Base-by-base conservation (phyloP, 352 stramenopile genomes). In the Elongisporangium prolatum region DNA sequence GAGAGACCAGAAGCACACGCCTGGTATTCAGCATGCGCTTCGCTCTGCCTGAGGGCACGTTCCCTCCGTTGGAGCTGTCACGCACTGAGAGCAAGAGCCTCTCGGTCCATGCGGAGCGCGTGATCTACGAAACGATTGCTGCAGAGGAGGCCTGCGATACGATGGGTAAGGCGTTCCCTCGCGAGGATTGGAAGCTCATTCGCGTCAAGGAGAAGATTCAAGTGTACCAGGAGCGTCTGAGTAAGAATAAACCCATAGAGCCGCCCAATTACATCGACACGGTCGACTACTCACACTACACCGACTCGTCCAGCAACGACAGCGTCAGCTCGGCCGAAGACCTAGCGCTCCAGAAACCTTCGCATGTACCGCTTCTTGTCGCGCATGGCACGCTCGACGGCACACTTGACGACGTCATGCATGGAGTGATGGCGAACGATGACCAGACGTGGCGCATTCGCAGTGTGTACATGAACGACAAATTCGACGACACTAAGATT, bases 381-480 rank as follows among this genome's bases (percentile, higher is more conserved):
- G 63, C 78, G 0, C 57, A 74, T 4, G 75, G 75, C 51, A 80
- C 68, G 6, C 65, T 80, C 21, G 67, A 75, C 10, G 75, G 75
- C 4, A 68, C 72, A 8, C 49, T 85, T 17, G 66, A 85, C 28
- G 75, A 85, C 57, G 67, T 82, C 58, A 71, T 85, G 72, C 77
- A 74, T 50, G 72, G 75, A 17, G 65, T 59, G 1, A 56, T 67
- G 22, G 69, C 71, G 9, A 65, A 65, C 21, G 60, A 71, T 3
- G 57, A 51, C 1, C 48, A 64, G n/a, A 60, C 53, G 5, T 72
- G 70, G 51, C 60, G 76, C 13, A 65, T 76, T 20, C 66, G 64
- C 25, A 69, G 71, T 2, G 58, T 54, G 1, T 75, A 73, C 50
- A 67, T 61, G 21, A 57, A 56, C 16, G 69, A 79, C 49, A 56